Percentiles rank a stretch among this genome's conserved stretches.
phyloP scores from a whole-genome alignment of 371 early-diverging fungal species.

The Rhizopus microsporus region DNA sequence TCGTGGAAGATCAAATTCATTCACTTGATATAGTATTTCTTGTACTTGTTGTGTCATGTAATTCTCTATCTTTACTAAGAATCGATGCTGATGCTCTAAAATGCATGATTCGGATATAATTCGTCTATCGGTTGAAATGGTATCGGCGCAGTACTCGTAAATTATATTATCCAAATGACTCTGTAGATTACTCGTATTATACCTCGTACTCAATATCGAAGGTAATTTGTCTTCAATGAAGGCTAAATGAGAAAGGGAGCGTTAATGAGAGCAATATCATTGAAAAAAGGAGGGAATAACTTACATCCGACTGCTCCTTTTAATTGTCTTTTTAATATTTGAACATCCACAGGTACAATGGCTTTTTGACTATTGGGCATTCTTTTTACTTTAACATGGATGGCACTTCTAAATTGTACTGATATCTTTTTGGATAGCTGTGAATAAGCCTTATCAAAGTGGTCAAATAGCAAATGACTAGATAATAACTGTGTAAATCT shows the following conservation, averaged over 20 bases:
- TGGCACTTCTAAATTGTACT: constrained; percentile 25
- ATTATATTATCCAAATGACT: constrained; percentile 21
- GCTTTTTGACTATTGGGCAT: constrained; percentile 2
- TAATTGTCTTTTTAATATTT: constrained; percentile 25
- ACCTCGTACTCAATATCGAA: constrained; percentile 14
- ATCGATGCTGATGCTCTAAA: constrained; percentile 8
- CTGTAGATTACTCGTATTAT: constrained; percentile 19
- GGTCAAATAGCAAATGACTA: constrained; percentile 27
- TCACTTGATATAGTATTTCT: constrained; percentile 9
- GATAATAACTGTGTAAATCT: constrained; percentile 24
- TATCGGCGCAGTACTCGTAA: constrained; percentile 8
- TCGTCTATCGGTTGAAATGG: not conserved
- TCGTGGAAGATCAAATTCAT: constrained; percentile 19
- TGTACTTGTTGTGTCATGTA: constrained; percentile 11
- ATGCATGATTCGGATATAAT: constrained; percentile 13
- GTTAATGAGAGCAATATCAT: not conserved
- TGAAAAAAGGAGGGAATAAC: not conserved
- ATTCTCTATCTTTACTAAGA: constrained; percentile 10
- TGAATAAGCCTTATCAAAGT: constrained; percentile 26
- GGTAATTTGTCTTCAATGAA: constrained; percentile 31
- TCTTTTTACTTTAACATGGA: constrained; percentile 22
- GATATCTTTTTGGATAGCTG: constrained; percentile 24
- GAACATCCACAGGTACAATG: constrained; percentile 19
- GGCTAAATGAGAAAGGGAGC: constrained; percentile 11
- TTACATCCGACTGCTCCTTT: constrained; percentile 31